Evolutionary conservation across 148 eudicot genomes (phyloP).

Genomic region (Persicaria tinctoria): DNA sequence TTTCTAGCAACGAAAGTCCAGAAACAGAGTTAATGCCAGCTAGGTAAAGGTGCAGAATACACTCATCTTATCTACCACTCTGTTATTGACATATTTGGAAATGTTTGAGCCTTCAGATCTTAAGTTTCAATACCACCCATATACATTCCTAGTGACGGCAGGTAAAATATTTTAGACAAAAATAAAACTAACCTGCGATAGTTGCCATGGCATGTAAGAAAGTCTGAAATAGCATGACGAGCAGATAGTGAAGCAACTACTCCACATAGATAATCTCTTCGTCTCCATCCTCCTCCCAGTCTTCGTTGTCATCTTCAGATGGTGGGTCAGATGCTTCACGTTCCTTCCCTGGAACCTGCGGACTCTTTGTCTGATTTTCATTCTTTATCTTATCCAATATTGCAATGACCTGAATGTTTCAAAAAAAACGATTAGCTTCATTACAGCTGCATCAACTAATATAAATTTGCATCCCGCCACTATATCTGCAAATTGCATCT

Average conservation of each 20-base stretch:
- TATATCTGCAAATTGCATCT: background rate
- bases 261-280: constrained; percentile 79
- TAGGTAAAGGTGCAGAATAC: background rate
- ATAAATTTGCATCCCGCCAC: background rate
- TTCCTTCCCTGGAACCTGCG: constrained; percentile 17
- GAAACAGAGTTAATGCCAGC: background rate
- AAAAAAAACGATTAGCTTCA: constrained; percentile 6
- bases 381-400: constrained; percentile 81
- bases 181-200: constrained; percentile 23
- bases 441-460: background rate
- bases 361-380: constrained; percentile 37
- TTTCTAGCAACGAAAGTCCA: background rate
- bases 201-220: background rate
- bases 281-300: constrained; percentile 54
- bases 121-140: background rate
- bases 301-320: constrained; percentile 31
- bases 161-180: background rate
- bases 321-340: constrained; percentile 24
- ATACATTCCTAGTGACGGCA: background rate
- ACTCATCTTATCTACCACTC: background rate
- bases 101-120: constrained; percentile 1
- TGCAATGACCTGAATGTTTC: constrained; percentile 63
- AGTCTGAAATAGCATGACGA: constrained; percentile 14
- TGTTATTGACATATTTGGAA: background rate
- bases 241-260: constrained; percentile 16